These are phyloP conservation scores for Typha latifolia DNA, from an alignment of 176 grass and related monocot genomes.

Conservation along the genomic window DNA sequence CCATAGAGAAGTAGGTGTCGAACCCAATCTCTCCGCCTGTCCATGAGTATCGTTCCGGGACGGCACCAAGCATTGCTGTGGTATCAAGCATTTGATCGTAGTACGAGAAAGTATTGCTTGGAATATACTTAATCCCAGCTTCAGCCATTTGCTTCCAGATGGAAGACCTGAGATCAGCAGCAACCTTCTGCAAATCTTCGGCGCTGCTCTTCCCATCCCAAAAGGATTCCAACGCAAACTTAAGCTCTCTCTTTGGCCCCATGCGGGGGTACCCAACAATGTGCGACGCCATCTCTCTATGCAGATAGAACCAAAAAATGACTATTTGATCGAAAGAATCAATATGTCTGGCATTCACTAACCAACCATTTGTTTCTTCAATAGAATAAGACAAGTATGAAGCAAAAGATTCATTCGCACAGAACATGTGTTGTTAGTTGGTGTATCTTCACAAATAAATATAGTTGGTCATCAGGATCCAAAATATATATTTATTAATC, in stretches of 20 bases:
- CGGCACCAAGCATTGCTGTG: constrained; percentile 84
- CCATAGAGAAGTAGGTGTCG: constrained; percentile 92
- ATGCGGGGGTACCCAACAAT: constrained; percentile 98
- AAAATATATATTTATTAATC: no score
- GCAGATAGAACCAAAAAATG: background rate
- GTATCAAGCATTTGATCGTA: constrained; percentile 97
- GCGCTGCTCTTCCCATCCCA: constrained; percentile 90
- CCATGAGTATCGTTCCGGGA: constrained; percentile 74
- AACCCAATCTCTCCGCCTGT: constrained; percentile 76
- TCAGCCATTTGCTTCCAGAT: constrained; percentile 95
- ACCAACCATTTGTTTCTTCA: background rate
- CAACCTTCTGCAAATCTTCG: constrained; percentile 82
- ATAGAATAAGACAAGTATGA: background rate
- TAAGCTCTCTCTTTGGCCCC: constrained; percentile 98
- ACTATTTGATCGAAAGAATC: background rate
- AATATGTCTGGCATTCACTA: background rate
- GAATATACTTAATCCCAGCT: constrained; percentile 86
- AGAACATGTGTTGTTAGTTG: no score
- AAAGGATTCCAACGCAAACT: constrained; percentile 92
- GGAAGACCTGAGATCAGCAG: constrained; percentile 51
- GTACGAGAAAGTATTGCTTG: constrained; percentile 95
- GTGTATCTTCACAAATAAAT: no score
- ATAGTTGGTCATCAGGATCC: no score
- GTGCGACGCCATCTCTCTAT: constrained; percentile 84
- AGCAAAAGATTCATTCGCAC: no score